Percentiles rank a stretch among this genome's conserved stretches.
These are phyloP conservation scores for Kwoniella sp. DNA, from an alignment of 768 basidiomycete species.

Conservation along the genomic window DNA sequence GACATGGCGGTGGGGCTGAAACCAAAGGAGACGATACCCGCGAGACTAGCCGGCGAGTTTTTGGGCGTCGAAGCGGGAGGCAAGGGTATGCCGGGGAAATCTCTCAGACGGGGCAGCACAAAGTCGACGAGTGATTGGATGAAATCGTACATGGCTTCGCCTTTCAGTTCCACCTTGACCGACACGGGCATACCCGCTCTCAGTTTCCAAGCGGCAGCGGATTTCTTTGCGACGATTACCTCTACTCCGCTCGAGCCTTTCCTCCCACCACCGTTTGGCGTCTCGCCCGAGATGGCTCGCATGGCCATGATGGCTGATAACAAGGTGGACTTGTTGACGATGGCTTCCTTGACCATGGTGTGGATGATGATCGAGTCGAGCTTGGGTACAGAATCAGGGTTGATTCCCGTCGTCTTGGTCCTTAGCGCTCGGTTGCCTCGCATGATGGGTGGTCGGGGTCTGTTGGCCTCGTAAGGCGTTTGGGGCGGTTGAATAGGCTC, in stretches of 20 bases:
- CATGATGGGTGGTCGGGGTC: slow-evolving; percentile 68
- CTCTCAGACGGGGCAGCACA: slow-evolving; percentile 88
- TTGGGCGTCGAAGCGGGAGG: slow-evolving; percentile 72
- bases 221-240: slow-evolving; percentile 61
- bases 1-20: slow-evolving; percentile 80
- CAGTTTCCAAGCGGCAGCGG: slow-evolving; percentile 75
- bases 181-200: slow-evolving; percentile 79
- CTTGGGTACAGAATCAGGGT: slow-evolving; percentile 68
- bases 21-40: slow-evolving; percentile 88
- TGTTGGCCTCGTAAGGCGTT: slow-evolving; percentile 77
- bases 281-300: slow-evolving; percentile 83
- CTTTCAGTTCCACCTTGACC: slow-evolving; percentile 85
- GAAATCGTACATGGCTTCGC: slow-evolving; percentile 94
- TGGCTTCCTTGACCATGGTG: slow-evolving; percentile 79
- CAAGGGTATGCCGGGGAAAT: slow-evolving; percentile 80
- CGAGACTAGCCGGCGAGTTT: slow-evolving; percentile 70
- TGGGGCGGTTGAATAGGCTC: slow-evolving; percentile 55
- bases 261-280: slow-evolving; percentile 70
- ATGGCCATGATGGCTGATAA: slow-evolving; percentile 85
- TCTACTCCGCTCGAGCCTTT: slow-evolving; percentile 75
- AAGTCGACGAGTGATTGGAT: slow-evolving; percentile 84
- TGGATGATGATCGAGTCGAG: slow-evolving; percentile 86
- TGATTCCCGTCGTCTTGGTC: slow-evolving; percentile 63
- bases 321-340: slow-evolving; percentile 70
- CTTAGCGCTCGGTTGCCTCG: slow-evolving; percentile 67